Base-by-base conservation (phyloP, 2,329 filamentous ascomycete genomes). In the Aspergillus sp. region DNA sequence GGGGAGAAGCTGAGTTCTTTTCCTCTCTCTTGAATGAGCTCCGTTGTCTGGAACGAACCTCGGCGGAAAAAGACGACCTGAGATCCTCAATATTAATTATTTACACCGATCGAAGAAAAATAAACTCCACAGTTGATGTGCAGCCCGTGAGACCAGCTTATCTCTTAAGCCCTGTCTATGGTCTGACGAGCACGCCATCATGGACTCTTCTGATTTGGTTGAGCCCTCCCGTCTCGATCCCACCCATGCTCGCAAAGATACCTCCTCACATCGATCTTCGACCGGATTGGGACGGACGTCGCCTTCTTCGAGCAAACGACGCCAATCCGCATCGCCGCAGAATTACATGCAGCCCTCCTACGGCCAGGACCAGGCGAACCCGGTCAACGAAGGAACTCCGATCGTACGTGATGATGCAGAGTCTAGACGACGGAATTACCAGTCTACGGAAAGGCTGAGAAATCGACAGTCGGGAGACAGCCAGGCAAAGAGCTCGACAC, bases 181-280 rank as follows among this genome's bases (percentile, higher is more conserved):
- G 19, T 19, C 49, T 35, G 32, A 47, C 47, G 50, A 62, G 52
- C 60, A 63, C 62, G 60, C 56, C 59, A 65, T 64, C 52, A 65
- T 65, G 62, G 54, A 60, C 40, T 48, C 52, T 40, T 51, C 49
- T 50, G 60, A 60, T 51, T 54, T 56, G 56, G 52, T 48, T 53
- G 49, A 47, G 37, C 44, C 49, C 33, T 41, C 48, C 54, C 48
- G 45, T 46, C 54, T 48, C 45, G 51, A 50, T 13, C 35, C 47
- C 28, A 43, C 34, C 36, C 35, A 40, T 19, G 19, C 19, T 19
- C 19, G 19, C 19, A 19, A 19, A 19, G 19, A 19, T 19, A 19
- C 19, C 19, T 19, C 19, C 19, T 19, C 19, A 4, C 19, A 19
- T 19, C 19, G 19, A 19, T 19, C 19, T 19, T 19, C 19, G 19